phyloP scores from a whole-genome alignment of 106 monocot genomes.

The Phalaenopsis equestris region DNA sequence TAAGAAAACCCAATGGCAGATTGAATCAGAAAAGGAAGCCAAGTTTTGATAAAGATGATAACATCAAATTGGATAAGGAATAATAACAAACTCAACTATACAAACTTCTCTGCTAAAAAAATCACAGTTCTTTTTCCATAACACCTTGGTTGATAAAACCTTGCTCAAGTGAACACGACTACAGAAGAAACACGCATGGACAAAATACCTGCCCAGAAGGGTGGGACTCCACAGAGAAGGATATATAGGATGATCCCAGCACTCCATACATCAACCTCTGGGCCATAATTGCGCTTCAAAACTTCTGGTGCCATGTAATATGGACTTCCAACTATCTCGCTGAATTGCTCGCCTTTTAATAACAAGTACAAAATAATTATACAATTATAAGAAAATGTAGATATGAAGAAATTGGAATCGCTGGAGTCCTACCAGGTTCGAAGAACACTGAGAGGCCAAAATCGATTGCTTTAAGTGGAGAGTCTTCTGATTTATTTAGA shows the following conservation, averaged over 20 bases:
- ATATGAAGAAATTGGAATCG: background rate
- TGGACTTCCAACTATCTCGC: slow-evolving; percentile 55
- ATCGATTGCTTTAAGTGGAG: slow-evolving; percentile 54
- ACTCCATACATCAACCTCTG: slow-evolving; percentile 55
- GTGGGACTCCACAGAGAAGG: slow-evolving; percentile 56
- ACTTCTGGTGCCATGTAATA: slow-evolving; percentile 72
- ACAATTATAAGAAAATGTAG: background rate
- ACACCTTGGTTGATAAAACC: background rate
- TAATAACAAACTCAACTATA: background rate
- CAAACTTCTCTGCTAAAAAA: background rate
- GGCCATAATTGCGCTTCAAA: slow-evolving; percentile 50
- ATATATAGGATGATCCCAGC: slow-evolving; percentile 66
- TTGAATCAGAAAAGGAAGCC: background rate
- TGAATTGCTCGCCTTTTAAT: slow-evolving; percentile 34
- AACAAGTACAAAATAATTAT: background rate
- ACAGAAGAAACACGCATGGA: background rate
- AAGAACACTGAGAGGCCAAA: slow-evolving; percentile 70
- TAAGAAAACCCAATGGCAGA: background rate
- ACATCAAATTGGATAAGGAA: background rate
- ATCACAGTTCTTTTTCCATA: background rate
- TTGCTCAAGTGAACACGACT: background rate
- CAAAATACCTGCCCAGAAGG: slow-evolving; percentile 59
- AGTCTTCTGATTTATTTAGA: slow-evolving; percentile 24
- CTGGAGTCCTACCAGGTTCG: slow-evolving; percentile 26
- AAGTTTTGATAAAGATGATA: background rate